A percentile compares a stretch with the other conserved stretches of the same genome.
Conservation (phyloP, 129 eudicot genomes). For the Rutidosis leptorrhynchoides region DNA sequence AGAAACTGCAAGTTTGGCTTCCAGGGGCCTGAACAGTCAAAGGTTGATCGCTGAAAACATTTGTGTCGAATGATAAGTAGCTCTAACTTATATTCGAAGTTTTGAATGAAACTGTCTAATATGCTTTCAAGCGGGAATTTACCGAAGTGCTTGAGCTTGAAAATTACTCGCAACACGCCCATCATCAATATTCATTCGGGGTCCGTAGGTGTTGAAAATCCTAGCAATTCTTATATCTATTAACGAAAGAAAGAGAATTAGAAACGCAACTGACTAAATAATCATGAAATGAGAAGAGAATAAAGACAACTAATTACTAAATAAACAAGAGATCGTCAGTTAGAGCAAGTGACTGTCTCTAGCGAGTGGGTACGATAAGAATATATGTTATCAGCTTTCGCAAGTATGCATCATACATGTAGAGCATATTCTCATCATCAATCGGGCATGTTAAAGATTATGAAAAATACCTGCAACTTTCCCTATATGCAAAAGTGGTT, state of each 20-base stretch:
- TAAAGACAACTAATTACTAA: too few species aligned
- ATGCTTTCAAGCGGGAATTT: constrained; percentile 12
- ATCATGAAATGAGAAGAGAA: too few species aligned
- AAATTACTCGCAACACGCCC: constrained; percentile 91
- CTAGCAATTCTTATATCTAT: constrained; percentile 72
- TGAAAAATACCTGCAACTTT: too few species aligned
- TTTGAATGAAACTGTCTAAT: not conserved
- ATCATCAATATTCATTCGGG: constrained; percentile 84
- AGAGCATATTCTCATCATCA: too few species aligned
- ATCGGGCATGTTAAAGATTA: too few species aligned
- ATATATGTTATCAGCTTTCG: too few species aligned
- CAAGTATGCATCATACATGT: too few species aligned
- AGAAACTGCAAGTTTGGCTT: constrained; percentile 80
- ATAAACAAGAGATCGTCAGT: too few species aligned
- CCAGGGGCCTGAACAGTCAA: constrained; percentile 81
- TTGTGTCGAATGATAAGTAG: not conserved
- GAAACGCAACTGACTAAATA: not conserved
- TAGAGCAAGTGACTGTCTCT: too few species aligned
- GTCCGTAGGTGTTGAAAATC: constrained; percentile 84
- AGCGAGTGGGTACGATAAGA: too few species aligned
- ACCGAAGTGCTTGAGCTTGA: constrained; percentile 82
- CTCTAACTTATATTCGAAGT: not conserved
- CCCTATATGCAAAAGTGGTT: too few species aligned
- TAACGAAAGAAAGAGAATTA: not conserved
- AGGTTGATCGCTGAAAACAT: constrained; percentile 59